Percentiles rank a stretch among this genome's conserved stretches.
These are phyloP conservation scores for Irpex sp. DNA, from an alignment of 1,284 basidiomycete species.

Conservation along the genomic window DNA sequence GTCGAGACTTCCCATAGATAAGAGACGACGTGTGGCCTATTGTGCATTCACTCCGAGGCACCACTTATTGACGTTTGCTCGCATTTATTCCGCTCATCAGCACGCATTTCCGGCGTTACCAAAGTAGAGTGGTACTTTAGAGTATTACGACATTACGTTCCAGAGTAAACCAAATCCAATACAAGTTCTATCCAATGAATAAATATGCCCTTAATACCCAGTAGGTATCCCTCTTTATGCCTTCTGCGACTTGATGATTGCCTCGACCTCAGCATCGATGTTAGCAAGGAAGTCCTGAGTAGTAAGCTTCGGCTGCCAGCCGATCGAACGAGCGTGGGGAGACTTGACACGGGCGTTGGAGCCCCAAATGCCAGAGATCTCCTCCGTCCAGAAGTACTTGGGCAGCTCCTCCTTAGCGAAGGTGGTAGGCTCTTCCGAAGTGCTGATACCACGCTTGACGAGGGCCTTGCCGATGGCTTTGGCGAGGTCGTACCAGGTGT, in stretches of 20 bases:
- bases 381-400: slow-evolving; percentile 12
- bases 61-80: too few species aligned
- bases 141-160: too few species aligned
- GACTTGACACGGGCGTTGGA: not conserved
- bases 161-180: too few species aligned
- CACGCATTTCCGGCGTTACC: too few species aligned
- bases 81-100: too few species aligned
- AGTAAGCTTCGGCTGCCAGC: not conserved
- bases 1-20: too few species aligned
- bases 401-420: slow-evolving; percentile 6
- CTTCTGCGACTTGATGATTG: not conserved
- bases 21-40: too few species aligned
- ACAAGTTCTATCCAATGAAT: too few species aligned
- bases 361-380: not conserved
- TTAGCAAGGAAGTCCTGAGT: not conserved
- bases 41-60: too few species aligned
- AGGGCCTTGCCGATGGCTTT: slow-evolving; percentile 32
- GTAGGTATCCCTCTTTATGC: too few species aligned
- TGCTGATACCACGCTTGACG: slow-evolving; percentile 17
- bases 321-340: not conserved
- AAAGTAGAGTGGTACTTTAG: too few species aligned
- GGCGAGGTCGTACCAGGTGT: slow-evolving; percentile 27
- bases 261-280: not conserved
- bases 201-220: too few species aligned
- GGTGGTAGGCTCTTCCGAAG: slow-evolving; percentile 2